Percentiles rank a stretch among this genome's conserved stretches.
Evolutionary conservation across 352 stramenopile species (phyloP).

Genomic region (Globisporangium abappressorium): DNA sequence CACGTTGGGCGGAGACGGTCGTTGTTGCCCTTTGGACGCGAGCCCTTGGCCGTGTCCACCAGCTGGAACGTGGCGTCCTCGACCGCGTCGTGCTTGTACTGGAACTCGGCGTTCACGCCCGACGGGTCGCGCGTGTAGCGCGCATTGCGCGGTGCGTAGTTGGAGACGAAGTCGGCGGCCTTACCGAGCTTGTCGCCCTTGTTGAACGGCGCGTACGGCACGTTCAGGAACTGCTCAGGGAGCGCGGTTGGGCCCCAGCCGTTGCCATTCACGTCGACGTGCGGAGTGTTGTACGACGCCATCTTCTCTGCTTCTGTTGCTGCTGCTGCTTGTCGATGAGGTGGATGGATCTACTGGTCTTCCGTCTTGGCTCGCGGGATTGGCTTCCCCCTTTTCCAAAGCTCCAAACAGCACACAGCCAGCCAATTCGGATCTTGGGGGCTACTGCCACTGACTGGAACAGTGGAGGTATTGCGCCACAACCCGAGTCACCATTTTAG

Average conservation of each 20-base stretch:
- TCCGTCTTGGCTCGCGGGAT: neutral
- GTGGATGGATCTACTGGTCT: neutral
- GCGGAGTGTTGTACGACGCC: constrained; percentile 70
- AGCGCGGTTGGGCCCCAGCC: constrained; percentile 86
- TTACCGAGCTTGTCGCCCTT: constrained; percentile 94
- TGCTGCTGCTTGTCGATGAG: neutral
- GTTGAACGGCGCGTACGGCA: constrained; percentile 96
- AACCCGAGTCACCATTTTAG: neutral
- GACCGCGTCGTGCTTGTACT: constrained; percentile 92
- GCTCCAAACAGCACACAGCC: neutral
- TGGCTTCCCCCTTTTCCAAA: neutral
- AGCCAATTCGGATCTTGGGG: neutral
- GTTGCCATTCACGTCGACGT: constrained; percentile 77
- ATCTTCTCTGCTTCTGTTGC: constrained; percentile 26
- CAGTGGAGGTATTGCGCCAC: neutral
- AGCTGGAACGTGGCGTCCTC: constrained; percentile 93
- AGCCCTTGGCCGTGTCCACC: constrained; percentile 92
- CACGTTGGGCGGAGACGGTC: constrained; percentile 77
- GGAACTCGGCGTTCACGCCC: constrained; percentile 91
- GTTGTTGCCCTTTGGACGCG: constrained; percentile 61
- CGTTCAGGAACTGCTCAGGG: constrained; percentile 88
- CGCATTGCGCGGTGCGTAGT: constrained; percentile 54
- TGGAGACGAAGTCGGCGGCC: constrained; percentile 91
- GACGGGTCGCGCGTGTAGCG: constrained; percentile 70
- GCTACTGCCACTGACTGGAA: neutral